Evolutionary conservation across 352 stramenopile genomes (phyloP), one percentile per base, ranked within the genome.

Genomic region (Pythium grandisporangium): DNA sequence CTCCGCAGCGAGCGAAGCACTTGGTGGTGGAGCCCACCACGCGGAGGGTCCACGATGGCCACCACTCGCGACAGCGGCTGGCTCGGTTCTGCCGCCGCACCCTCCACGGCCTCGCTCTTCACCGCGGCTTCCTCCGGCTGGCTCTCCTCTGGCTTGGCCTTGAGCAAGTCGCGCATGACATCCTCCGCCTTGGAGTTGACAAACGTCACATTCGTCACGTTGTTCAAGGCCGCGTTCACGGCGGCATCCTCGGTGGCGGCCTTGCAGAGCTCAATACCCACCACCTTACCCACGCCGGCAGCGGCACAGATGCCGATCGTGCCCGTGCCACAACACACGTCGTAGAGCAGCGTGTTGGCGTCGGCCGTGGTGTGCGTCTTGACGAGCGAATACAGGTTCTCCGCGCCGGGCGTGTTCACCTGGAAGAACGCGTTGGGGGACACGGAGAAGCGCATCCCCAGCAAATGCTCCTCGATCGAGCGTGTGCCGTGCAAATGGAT

Each of bases 271-370:
- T 96, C 86, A 49, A 95, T 84, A 2, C 86, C 86, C 7, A 93
- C 70, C 21, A 93, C 69, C 57, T 90, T 87, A 20, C 65, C 72
- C 16, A 62, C 70, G 12, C 77, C 63, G 40, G 87, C 72, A 5
- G 95, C 86, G 55, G 94, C 84, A 37, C 77, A 95, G 47, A 98
- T 95, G 1, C 96, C 96, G 45, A 99, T 99, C 5, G 95, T 98
- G 26, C 96, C 96, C 13, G 96, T 99, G 16, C 96, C 96, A 57
- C 96, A 99, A 65, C 96, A 99, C 14, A 99, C 96, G 53, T 99
- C 96, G 45, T 99, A 95, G 3, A 98, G 60, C 26, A 97, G 49
- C 21, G 75, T 97, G 38, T 90, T 61, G 27, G 76, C 66, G 35
- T 87, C 61, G 16, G 66, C 66, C 14, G 67, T 63, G 45, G 85